Base-by-base conservation (phyloP, 1,284 basidiomycete species). In the Boletus mariae region DNA sequence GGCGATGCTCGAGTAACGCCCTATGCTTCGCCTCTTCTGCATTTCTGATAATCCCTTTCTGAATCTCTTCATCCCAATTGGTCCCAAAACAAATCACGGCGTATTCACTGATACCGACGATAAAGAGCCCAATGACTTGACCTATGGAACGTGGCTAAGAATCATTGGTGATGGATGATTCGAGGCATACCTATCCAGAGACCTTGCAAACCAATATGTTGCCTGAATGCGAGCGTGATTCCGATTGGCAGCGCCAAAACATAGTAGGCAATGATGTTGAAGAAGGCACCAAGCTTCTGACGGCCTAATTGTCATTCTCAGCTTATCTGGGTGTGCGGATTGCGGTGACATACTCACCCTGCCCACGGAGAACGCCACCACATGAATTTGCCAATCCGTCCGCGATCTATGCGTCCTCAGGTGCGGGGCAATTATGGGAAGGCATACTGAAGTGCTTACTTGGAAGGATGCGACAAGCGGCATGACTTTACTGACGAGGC, bases 391-490 rank as follows among this genome's bases (percentile, higher is more conserved):
- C 87, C 5, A 89, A 70, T 4, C 86, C 87, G 60, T 90, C 87
- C 3, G 85, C 85, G 13, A 82, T 75, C 77, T 78, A 49, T n/a
- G 25, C 7, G 15, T 26, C 25, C 8, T 54, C 32, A 35, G 42
- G 26, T 29, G 29, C 20, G 23, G 3, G 20, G 37, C 8, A 17
- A 20, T 12, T 32, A 28, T 52, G 20, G 4, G n/a, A 29, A 25
- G 8, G n/a, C 12, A 13, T 26, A 26, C 13, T 3, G 13, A 31
- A 10, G 26, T 15, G 59, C 68, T 46, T 53, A 84, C 83, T 70
- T 91, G 88, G 67, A 91, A 91, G 0, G 86, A 86, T 2, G 89
- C 88, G 1, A 91, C 86, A 15, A 89, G 76, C 0, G 89, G 89
- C 80, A 91, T 87, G 12, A 91, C 84, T 49, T 77, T 71, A 51